These are phyloP conservation scores for Glycine soja DNA, from an alignment of 306 rosid genomes.

Conservation along the genomic window DNA sequence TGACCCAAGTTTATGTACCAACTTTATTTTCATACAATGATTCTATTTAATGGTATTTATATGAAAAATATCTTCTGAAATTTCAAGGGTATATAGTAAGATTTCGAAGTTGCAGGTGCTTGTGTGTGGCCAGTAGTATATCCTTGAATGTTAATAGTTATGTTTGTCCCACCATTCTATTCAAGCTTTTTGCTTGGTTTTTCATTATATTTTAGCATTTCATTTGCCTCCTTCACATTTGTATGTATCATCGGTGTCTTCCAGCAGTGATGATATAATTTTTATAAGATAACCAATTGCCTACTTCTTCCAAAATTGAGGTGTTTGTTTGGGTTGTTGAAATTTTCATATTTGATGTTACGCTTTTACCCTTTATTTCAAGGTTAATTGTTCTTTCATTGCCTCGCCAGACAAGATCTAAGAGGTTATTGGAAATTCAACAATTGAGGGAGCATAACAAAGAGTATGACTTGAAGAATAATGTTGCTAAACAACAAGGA, in stretches of 20 bases:
- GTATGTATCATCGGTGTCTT: not conserved
- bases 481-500: too few species aligned
- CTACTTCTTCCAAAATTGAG: not conserved
- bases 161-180: not conserved
- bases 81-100: too few species aligned
- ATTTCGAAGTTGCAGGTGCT: not conserved
- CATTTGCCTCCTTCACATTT: not conserved
- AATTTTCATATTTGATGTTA: not conserved
- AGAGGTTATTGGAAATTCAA: conserved; percentile 97
- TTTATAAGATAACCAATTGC: too few species aligned
- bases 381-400: conserved; percentile 40
- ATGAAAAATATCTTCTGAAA: too few species aligned
- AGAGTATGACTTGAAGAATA: conserved; percentile 76
- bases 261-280: too few species aligned
- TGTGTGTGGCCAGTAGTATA: not conserved
- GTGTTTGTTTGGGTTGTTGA: conserved; percentile 3
- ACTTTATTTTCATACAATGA: too few species aligned
- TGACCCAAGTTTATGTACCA: too few species aligned
- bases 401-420: conserved; percentile 73
- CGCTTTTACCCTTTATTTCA: not conserved
- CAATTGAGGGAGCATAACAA: conserved; percentile 83
- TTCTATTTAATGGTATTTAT: too few species aligned
- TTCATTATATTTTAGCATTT: conserved; percentile 32
- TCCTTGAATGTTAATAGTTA: too few species aligned
- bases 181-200: conserved; percentile 25